Evolutionary conservation across 148 eudicot species (phyloP), one percentile per base, ranked within the genome.

Genomic region (Cornus florida): DNA sequence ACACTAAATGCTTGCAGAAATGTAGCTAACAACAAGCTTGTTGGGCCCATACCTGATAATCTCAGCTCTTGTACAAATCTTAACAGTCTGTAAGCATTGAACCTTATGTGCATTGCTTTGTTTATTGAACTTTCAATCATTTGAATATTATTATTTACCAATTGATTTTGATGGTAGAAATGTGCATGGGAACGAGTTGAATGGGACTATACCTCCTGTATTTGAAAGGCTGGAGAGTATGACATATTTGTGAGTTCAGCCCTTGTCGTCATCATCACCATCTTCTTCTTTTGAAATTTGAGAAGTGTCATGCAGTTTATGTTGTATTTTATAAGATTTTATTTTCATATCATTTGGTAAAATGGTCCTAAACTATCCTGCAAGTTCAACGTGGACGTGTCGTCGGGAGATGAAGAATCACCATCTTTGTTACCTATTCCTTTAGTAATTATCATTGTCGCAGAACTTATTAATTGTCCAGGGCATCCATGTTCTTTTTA

Each of bases 51-150:
- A 71, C 98, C 99, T 23, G 89, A 86, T 67, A 89, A 94, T 84
- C 84, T 97, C 23, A 97, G 99, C 81, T 91, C 99, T 0, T 97
- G 99, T 80, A 90, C 93, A 22, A 97, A 94, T 84, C 93, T 97
- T 67, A 97, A 97, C 80, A 97, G 97, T 89, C 90, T 97, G 99
- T 97, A 67, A 92, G 98, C 71, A 66, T 6, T 67, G 64, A 53
- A 48, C 64, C 74, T n/a, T 56, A 32, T 32, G 48, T 19, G 35
- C 78, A 56, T 22, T 41, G 3, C 48, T 77, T 43, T 50, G 3
- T 10, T 32, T 20, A 46, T 73, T 20, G 35, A 13, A 75, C 0
- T 10, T 39, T 79, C 6, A n/a, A 50, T 28, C 7, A 32, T 23
- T 24, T 9, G 16, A 56, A 60, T 38, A 11, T 33, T 64, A 41